Evolutionary conservation across 2,329 filamentous ascomycete species (phyloP).

Genomic region (Elsinoe arachidis): DNA sequence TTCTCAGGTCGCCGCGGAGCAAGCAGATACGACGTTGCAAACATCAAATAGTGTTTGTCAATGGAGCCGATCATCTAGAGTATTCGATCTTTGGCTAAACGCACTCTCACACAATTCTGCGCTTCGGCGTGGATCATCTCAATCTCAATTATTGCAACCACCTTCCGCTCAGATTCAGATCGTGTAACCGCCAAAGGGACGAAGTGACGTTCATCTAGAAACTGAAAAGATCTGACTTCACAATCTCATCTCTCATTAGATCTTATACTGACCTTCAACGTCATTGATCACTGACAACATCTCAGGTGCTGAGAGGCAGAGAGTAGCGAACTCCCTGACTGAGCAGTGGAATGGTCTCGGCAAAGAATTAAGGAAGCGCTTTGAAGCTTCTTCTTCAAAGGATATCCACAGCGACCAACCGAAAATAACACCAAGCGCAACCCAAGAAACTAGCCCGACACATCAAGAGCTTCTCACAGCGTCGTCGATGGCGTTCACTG

Average conservation of each 20-base stretch:
- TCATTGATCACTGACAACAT: neutral
- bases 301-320: too few species aligned
- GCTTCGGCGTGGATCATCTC: neutral
- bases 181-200: constrained; percentile 26
- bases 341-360: too few species aligned
- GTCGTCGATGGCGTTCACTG: too few species aligned
- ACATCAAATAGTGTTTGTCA: constrained; percentile 17
- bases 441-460: too few species aligned
- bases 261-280: neutral
- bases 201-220: constrained; percentile 44
- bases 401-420: too few species aligned
- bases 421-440: too few species aligned
- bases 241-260: neutral
- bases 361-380: too few species aligned
- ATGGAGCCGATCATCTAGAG: constrained; percentile 22
- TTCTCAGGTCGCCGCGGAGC: neutral
- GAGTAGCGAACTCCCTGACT: too few species aligned
- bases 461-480: too few species aligned
- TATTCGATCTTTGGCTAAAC: constrained; percentile 21
- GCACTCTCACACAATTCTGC: constrained; percentile 22
- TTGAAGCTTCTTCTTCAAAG: too few species aligned
- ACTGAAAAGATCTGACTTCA: constrained; percentile 72
- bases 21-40: constrained; percentile 7
- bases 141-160: neutral
- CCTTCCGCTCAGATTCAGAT: constrained; percentile 9